Evolutionary conservation across 768 basidiomycete genomes (phyloP).

Genomic region (Suillus bovinus): DNA sequence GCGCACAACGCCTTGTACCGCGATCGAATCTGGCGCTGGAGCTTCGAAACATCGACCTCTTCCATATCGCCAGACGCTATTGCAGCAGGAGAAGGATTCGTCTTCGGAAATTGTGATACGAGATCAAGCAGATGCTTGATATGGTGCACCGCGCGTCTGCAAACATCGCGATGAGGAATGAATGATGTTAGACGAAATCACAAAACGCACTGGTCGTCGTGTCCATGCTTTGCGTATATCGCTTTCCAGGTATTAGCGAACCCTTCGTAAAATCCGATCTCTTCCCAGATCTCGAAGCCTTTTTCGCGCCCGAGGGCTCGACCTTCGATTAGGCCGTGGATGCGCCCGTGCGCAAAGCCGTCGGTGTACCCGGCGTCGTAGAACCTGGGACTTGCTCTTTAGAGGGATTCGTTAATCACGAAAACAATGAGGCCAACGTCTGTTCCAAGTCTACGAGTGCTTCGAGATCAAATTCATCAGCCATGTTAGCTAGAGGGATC

Average conservation of each 20-base stretch:
- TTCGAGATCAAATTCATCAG: constrained; percentile 53
- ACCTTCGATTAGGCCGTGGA: constrained; percentile 91
- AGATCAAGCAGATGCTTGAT: constrained; percentile 69
- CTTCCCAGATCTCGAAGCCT: constrained; percentile 96
- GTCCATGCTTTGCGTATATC: constrained; percentile 43
- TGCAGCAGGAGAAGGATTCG: constrained; percentile 58
- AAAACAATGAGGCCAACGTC: constrained; percentile 40
- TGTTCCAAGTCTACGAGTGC: constrained; percentile 63
- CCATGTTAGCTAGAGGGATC: constrained; percentile 13
- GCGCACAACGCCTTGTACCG: constrained; percentile 88
- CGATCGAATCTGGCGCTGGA: constrained; percentile 84
- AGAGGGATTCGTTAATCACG: constrained; percentile 7
- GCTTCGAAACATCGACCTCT: constrained; percentile 70
- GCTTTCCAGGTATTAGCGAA: constrained; percentile 72
- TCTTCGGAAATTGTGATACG: constrained; percentile 71
- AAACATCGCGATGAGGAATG: background rate
- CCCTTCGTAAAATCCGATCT: constrained; percentile 92
- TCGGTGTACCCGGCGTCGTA: constrained; percentile 76
- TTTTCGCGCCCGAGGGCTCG: constrained; percentile 86
- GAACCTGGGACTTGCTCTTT: constrained; percentile 53
- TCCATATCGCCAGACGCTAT: constrained; percentile 31
- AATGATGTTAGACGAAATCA: background rate
- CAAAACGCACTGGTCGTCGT: constrained; percentile 49
- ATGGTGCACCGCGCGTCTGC: constrained; percentile 61
- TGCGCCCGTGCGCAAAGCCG: constrained; percentile 81